phyloP scores from a whole-genome alignment of 1,139 yeast genomes.

The Saccharomyces hybrid region DNA sequence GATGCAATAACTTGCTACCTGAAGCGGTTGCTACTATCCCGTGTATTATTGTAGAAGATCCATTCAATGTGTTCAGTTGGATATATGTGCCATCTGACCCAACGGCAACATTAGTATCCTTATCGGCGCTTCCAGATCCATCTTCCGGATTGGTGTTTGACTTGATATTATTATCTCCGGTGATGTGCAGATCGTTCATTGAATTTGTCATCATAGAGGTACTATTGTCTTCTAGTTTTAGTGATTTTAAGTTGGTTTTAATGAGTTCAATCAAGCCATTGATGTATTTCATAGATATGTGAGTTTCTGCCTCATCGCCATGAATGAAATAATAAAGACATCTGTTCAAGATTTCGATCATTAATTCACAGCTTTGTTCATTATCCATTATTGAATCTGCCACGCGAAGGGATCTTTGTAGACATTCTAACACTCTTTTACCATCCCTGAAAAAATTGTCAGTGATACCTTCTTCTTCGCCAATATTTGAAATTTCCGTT shows the following conservation, averaged over 20 bases:
- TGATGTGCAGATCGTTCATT: constrained; percentile 6
- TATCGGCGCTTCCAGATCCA: background rate
- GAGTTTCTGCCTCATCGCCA: constrained; percentile 65
- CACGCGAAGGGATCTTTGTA: constrained; percentile 70
- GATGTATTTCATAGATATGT: constrained; percentile 64
- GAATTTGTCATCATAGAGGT: constrained; percentile 19
- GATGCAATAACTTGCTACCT: background rate
- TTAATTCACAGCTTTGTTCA: constrained; percentile 59
- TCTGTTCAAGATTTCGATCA: constrained; percentile 81
- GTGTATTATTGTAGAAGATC: background rate
- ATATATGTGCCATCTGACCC: constrained; percentile 26
- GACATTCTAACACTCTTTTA: constrained; percentile 57
- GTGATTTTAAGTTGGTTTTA: constrained; percentile 60
- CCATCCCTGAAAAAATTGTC: constrained; percentile 39
- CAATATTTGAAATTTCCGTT: constrained; percentile 46
- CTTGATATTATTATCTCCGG: background rate
- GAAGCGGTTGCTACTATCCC: constrained; percentile 4
- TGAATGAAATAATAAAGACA: constrained; percentile 80
- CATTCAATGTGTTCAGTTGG: constrained; percentile 7
- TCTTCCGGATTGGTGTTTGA: background rate
- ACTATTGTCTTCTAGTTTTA: constrained; percentile 33
- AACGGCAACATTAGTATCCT: constrained; percentile 11
- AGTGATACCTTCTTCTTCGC: constrained; percentile 41
- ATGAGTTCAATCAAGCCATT: constrained; percentile 83
- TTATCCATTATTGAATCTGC: constrained; percentile 80